phyloP scores from a whole-genome alignment of 2,329 filamentous ascomycete species.

The Chalaropsis ovoidea region DNA sequence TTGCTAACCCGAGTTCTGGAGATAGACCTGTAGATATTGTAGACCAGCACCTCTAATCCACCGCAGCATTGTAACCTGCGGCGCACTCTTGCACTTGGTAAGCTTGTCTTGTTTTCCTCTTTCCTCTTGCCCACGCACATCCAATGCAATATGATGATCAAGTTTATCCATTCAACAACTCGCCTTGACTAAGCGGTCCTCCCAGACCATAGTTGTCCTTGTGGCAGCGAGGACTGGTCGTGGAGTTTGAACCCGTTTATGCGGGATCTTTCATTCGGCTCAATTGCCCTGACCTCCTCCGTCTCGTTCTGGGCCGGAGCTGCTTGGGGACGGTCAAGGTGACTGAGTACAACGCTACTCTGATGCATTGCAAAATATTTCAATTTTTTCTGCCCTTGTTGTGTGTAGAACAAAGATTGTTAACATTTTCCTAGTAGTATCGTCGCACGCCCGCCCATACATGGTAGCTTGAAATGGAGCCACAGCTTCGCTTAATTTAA shows the following conservation, averaged over 20 bases:
- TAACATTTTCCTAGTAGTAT: no score
- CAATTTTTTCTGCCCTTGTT: no score
- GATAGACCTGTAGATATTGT: background rate
- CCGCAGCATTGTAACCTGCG: background rate
- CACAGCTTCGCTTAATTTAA: no score
- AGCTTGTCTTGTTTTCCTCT: background rate
- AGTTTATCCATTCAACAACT: constrained; percentile 69
- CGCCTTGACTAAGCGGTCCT: constrained; percentile 60
- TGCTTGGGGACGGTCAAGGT: constrained; percentile 46
- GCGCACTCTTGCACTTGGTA: background rate
- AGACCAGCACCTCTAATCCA: background rate
- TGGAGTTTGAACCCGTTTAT: constrained; percentile 50
- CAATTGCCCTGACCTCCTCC: constrained; percentile 38
- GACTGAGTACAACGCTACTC: constrained; percentile 62
- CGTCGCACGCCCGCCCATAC: no score
- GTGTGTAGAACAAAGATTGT: no score
- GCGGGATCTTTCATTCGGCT: constrained; percentile 47
- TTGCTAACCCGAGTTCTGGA: background rate
- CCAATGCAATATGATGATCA: constrained; percentile 33
- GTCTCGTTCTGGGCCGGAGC: constrained; percentile 36
- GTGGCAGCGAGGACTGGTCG: constrained; percentile 57
- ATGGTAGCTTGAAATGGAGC: no score
- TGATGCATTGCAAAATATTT: constrained; percentile 34
- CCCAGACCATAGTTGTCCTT: constrained; percentile 53
- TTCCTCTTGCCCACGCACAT: background rate